phyloP scores from a whole-genome alignment of 805 yeast genomes.

The Jamesozyma rosinii region DNA sequence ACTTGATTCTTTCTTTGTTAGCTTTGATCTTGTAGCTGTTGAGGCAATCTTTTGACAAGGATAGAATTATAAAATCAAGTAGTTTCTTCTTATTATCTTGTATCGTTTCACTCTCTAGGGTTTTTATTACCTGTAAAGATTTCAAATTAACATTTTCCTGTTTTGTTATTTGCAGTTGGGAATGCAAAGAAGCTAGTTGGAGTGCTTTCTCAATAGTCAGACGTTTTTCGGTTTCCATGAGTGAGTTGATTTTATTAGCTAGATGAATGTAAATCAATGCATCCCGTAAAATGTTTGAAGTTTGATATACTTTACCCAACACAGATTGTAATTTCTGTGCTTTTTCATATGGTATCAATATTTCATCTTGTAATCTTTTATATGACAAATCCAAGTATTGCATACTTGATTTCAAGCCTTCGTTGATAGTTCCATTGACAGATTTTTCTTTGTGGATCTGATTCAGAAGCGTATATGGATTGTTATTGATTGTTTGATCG shows the following conservation, averaged over 20 bases:
- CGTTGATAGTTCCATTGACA: constrained; percentile 9
- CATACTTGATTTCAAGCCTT: constrained; percentile 18
- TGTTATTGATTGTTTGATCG: constrained; percentile 15
- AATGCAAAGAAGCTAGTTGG: constrained; percentile 19
- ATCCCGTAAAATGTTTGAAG: constrained; percentile 26
- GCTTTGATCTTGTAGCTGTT: constrained; percentile 7
- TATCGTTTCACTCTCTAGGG: constrained; percentile 14
- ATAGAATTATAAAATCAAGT: constrained; percentile 11
- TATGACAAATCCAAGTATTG: constrained; percentile 25
- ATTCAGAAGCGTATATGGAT: constrained; percentile 19
- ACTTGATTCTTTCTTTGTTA: constrained; percentile 7
- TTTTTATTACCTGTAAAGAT: constrained; percentile 22
- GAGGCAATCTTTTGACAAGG: constrained; percentile 12
- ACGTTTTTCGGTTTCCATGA: constrained; percentile 3
- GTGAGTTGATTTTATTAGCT: constrained; percentile 15
- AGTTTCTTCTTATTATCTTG: constrained; percentile 17
- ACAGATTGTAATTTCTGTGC: constrained; percentile 25
- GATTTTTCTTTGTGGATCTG: constrained; percentile 16
- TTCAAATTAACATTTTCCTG: constrained; percentile 22
- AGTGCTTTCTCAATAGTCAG: constrained; percentile 10
- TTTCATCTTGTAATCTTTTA: constrained; percentile 24
- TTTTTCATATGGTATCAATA: constrained; percentile 23
- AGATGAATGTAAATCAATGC: constrained; percentile 23
- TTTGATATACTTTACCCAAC: constrained; percentile 28
- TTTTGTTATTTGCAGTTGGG: constrained; percentile 20